Evolutionary conservation across 2,329 filamentous ascomycete genomes (phyloP).

Genomic region (Didymella lethalis): DNA sequence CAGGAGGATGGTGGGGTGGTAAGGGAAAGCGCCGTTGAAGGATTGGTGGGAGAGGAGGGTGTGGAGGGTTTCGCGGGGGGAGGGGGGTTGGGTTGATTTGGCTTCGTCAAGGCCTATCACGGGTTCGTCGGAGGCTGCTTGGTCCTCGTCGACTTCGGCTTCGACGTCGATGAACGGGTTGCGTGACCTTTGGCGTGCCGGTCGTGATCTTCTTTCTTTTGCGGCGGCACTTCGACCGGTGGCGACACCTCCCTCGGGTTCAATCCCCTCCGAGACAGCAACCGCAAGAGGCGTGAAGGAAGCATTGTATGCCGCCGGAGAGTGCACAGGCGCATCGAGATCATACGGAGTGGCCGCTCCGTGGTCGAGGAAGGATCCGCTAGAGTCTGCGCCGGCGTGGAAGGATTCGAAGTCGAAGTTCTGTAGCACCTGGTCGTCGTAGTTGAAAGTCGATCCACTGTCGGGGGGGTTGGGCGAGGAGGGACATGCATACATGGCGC

Average conservation of each 20-base stretch:
- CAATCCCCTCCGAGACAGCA: too few species aligned
- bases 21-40: conserved; percentile 64
- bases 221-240: too few species aligned
- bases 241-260: too few species aligned
- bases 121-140: too few species aligned
- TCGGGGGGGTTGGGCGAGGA: background rate
- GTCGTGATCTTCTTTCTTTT: too few species aligned
- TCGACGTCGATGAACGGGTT: background rate
- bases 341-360: background rate
- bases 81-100: too few species aligned
- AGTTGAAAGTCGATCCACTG: conserved; percentile 48
- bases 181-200: background rate
- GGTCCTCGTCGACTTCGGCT: background rate
- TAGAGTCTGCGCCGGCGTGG: conserved; percentile 61
- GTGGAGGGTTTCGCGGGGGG: background rate
- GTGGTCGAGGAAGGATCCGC: conserved; percentile 16
- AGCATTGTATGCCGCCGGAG: too few species aligned
- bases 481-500: background rate
- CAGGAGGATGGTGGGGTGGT: conserved; percentile 21
- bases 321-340: too few species aligned
- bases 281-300: background rate
- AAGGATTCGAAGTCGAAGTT: conserved; percentile 75
- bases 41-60: conserved; percentile 60
- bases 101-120: too few species aligned
- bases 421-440: conserved; percentile 69